Evolutionary conservation across 306 rosid genomes (phyloP).

Genomic region (Trifolium pratense): DNA sequence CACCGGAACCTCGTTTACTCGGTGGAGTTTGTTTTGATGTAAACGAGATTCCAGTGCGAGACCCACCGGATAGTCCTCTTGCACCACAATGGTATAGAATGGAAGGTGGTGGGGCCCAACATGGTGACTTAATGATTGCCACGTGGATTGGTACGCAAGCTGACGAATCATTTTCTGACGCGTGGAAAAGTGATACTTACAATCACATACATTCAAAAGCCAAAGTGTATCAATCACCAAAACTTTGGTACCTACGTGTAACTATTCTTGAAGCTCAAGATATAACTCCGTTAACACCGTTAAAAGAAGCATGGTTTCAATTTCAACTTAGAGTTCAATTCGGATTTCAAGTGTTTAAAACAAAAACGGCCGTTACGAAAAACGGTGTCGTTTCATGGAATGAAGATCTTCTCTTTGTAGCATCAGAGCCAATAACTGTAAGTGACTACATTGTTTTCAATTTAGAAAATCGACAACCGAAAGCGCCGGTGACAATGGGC

Average conservation of each 20-base stretch:
- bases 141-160: slow-evolving; percentile 96
- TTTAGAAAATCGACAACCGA: slow-evolving; percentile 61
- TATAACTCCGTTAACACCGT: slow-evolving; percentile 41
- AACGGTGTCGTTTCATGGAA: slow-evolving; percentile 71
- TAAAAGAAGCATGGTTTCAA: slow-evolving; percentile 57
- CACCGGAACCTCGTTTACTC: slow-evolving; percentile 47
- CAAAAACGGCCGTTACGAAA: slow-evolving; percentile 40
- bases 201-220: slow-evolving; percentile 56
- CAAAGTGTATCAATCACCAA: slow-evolving; percentile 81
- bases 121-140: slow-evolving; percentile 86
- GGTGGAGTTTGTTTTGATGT: slow-evolving; percentile 89
- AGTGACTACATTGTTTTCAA: slow-evolving; percentile 53
- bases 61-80: slow-evolving; percentile 83
- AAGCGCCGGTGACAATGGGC: slow-evolving; percentile 48
- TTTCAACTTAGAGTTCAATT: slow-evolving; percentile 70
- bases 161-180: slow-evolving; percentile 77
- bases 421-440: slow-evolving; percentile 61
- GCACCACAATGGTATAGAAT: slow-evolving; percentile 94
- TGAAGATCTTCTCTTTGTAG: slow-evolving; percentile 78
- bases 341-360: slow-evolving; percentile 66
- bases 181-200: slow-evolving; percentile 71
- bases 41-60: slow-evolving; percentile 73
- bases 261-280: slow-evolving; percentile 83
- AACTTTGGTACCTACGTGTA: slow-evolving; percentile 84
- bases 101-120: slow-evolving; percentile 67